These are phyloP conservation scores for Articulospora tetracladia DNA, from an alignment of 495 filamentous ascomycete genomes.

Conservation along the genomic window DNA sequence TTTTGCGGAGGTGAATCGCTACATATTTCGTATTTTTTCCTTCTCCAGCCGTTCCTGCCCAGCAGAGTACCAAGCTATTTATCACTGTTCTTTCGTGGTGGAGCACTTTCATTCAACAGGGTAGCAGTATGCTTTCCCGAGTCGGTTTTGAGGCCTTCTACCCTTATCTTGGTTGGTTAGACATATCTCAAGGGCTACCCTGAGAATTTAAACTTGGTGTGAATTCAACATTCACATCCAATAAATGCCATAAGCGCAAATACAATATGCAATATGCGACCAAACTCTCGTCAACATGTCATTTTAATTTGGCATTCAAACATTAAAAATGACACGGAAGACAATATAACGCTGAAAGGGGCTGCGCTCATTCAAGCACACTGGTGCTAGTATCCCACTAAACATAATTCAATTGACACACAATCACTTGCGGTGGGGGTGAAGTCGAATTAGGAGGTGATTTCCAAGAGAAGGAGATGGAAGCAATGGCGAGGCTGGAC, in stretches of 20 bases:
- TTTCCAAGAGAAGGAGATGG: not conserved
- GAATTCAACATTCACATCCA: not conserved
- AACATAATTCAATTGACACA: too few relatives aligned
- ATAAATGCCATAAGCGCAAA: not conserved
- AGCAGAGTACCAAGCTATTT: not conserved
- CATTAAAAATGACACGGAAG: too few relatives aligned
- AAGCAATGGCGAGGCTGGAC: not conserved
- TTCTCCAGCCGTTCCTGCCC: not conserved
- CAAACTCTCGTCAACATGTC: not conserved
- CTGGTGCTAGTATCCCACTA: too few relatives aligned
- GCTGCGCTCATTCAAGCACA: too few relatives aligned
- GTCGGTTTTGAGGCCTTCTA: not conserved
- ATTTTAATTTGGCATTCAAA: too few relatives aligned
- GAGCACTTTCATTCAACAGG: not conserved
- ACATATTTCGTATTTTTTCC: too few relatives aligned
- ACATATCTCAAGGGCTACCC: not conserved
- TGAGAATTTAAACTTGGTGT: not conserved
- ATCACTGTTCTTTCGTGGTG: not conserved
- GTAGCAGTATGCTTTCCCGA: not conserved
- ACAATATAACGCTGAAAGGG: too few relatives aligned
- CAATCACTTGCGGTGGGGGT: too few relatives aligned
- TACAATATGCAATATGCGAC: not conserved
- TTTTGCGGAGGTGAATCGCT: too few relatives aligned
- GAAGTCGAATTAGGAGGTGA: too few relatives aligned
- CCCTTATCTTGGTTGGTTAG: not conserved